These are phyloP conservation scores for Nissolia schottii DNA, from an alignment of 306 rosid genomes.

Conservation along the genomic window DNA sequence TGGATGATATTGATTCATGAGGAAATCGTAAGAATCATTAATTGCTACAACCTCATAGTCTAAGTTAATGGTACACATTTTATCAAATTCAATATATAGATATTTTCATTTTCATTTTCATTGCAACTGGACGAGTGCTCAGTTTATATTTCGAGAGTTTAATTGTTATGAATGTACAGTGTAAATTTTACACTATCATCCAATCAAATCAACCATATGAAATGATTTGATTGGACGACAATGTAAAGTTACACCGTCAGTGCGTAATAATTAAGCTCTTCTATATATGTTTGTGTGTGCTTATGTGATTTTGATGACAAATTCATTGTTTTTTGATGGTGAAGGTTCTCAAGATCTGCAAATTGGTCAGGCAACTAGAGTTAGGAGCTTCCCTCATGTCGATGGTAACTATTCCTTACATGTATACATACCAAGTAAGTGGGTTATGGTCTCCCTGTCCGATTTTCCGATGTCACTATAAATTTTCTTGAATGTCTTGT, in stretches of 20 bases:
- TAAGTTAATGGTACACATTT: background rate
- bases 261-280: too few species aligned
- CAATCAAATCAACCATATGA: too few species aligned
- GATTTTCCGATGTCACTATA: background rate
- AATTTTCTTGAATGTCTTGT: background rate
- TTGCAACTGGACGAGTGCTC: background rate
- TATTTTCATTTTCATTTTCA: too few species aligned
- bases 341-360: constrained; percentile 44
- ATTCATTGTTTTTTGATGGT: constrained; percentile 31
- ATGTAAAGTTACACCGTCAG: too few species aligned
- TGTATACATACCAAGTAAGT: constrained; percentile 80
- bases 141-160: too few species aligned
- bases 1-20: background rate
- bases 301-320: constrained; percentile 1
- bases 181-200: too few species aligned
- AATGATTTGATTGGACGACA: too few species aligned
- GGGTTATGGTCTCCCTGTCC: background rate
- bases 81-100: background rate
- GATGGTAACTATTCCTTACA: constrained; percentile 85
- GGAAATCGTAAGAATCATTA: background rate
- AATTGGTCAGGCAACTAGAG: constrained; percentile 48
- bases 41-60: background rate
- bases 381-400: constrained; percentile 77
- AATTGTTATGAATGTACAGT: too few species aligned
- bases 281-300: background rate